phyloP scores from a whole-genome alignment of 2,329 filamentous ascomycete species.

The Geosmithia morbida region DNA sequence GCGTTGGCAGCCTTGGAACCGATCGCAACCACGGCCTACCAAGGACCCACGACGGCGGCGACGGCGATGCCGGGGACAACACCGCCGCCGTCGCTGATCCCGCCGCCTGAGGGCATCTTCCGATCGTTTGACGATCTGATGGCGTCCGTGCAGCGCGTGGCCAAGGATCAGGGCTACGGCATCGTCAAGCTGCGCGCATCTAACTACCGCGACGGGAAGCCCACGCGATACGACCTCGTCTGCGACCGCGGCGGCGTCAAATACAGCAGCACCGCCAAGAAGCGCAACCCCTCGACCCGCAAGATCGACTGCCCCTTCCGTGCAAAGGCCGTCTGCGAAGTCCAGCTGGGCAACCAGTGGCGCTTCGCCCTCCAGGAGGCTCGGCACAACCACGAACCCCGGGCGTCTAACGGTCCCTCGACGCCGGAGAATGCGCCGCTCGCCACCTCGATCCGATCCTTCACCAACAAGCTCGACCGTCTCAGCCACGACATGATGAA shows the following conservation, averaged over 20 bases:
- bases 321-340: constrained; percentile 49
- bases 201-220: constrained; percentile 49
- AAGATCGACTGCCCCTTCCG: constrained; percentile 51
- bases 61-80: constrained; percentile 17
- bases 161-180: constrained; percentile 48
- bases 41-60: constrained; percentile 15
- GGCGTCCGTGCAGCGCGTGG: constrained; percentile 40
- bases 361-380: constrained; percentile 46
- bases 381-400: constrained; percentile 48
- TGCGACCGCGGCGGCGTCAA: constrained; percentile 50
- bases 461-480: constrained; percentile 45
- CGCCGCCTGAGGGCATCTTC: constrained; percentile 46
- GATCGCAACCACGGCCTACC: constrained; percentile 14
- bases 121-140: constrained; percentile 44
- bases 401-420: constrained; percentile 35
- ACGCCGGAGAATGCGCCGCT: constrained; percentile 44
- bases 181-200: constrained; percentile 49
- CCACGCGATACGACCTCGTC: constrained; percentile 47
- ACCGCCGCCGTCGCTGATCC: constrained; percentile 30
- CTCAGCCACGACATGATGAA: constrained; percentile 40
- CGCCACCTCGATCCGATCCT: constrained; percentile 40
- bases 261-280: constrained; percentile 51
- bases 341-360: constrained; percentile 48
- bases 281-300: constrained; percentile 47
- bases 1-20: constrained; percentile 1